These are phyloP conservation scores for Pharnaceum exiguum DNA, from an alignment of 148 eudicot genomes.

Conservation along the genomic window DNA sequence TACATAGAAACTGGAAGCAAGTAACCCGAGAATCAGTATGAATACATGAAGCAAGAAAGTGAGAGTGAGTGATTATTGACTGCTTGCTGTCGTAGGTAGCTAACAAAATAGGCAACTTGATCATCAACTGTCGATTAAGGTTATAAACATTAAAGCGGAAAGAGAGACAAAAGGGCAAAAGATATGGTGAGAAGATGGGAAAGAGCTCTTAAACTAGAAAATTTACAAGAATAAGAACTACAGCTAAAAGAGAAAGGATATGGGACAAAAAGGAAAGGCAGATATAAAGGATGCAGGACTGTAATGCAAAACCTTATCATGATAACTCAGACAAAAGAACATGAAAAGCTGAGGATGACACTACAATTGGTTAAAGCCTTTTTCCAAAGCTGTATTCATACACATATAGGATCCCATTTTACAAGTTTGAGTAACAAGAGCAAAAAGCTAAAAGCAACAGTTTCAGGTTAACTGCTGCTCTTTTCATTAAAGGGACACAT, in stretches of 20 bases:
- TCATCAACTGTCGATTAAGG: neutral
- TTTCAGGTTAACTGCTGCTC: slow-evolving; percentile 15
- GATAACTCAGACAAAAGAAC: slow-evolving; percentile 8
- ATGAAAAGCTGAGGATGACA: slow-evolving; percentile 19
- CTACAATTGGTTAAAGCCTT: slow-evolving; percentile 10
- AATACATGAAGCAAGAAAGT: too few species aligned
- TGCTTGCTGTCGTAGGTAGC: too few species aligned
- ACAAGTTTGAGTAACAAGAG: slow-evolving; percentile 11
- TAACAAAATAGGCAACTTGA: neutral
- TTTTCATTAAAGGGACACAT: slow-evolving; percentile 4
- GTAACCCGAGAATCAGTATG: too few species aligned
- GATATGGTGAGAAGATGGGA: neutral
- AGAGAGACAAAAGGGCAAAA: neutral
- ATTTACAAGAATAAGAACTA: neutral
- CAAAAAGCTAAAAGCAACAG: slow-evolving; percentile 17
- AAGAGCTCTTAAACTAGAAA: neutral
- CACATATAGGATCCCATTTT: neutral
- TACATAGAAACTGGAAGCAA: too few species aligned
- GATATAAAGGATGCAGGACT: slow-evolving; percentile 7
- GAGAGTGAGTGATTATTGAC: too few species aligned
- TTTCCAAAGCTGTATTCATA: slow-evolving; percentile 24
- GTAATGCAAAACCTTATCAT: slow-evolving; percentile 8
- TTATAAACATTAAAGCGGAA: neutral
- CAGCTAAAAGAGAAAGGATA: neutral
- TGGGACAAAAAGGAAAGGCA: slow-evolving; percentile 10